Evolutionary conservation across 2,329 filamentous ascomycete genomes (phyloP).

Genomic region (Stagonosporopsis rhizophila): DNA sequence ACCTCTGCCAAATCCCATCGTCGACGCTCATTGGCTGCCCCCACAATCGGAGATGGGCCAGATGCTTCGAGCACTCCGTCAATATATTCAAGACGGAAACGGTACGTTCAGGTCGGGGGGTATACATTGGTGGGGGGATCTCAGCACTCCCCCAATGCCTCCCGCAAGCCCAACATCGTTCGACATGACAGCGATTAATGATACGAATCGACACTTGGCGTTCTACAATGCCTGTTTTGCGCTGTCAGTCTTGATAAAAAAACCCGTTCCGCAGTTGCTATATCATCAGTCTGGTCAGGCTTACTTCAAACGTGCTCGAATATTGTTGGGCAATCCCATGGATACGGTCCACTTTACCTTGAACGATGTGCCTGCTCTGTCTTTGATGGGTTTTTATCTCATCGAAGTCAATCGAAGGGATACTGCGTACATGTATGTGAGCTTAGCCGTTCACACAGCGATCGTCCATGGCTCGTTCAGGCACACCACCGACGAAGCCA

Average conservation of each 20-base stretch:
- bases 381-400: slow-evolving; percentile 38
- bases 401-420: slow-evolving; percentile 41
- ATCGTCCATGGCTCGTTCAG: slow-evolving; percentile 35
- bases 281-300: slow-evolving; percentile 31
- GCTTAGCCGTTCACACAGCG: slow-evolving; percentile 36
- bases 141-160: slow-evolving; percentile 22
- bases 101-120: slow-evolving; percentile 32
- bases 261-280: slow-evolving; percentile 19
- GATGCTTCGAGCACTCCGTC: slow-evolving; percentile 32
- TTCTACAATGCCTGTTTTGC: slow-evolving; percentile 39
- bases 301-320: slow-evolving; percentile 36
- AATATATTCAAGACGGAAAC: slow-evolving; percentile 36
- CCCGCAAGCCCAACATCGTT: slow-evolving; percentile 23
- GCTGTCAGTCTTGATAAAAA: slow-evolving; percentile 27
- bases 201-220: slow-evolving; percentile 29
- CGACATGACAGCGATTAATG: slow-evolving; percentile 26
- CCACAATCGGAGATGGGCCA: slow-evolving; percentile 25
- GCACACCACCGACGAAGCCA: slow-evolving; percentile 27
- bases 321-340: slow-evolving; percentile 36
- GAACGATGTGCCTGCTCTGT: slow-evolving; percentile 33
- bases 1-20: slow-evolving; percentile 32
- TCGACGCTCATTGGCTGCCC: slow-evolving; percentile 38
- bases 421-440: slow-evolving; percentile 36
- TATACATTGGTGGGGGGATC: slow-evolving; percentile 37
- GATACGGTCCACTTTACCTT: slow-evolving; percentile 36